These are phyloP conservation scores for Verticillium dahliae DNA, from an alignment of 2,329 filamentous ascomycete species.

Conservation along the genomic window DNA sequence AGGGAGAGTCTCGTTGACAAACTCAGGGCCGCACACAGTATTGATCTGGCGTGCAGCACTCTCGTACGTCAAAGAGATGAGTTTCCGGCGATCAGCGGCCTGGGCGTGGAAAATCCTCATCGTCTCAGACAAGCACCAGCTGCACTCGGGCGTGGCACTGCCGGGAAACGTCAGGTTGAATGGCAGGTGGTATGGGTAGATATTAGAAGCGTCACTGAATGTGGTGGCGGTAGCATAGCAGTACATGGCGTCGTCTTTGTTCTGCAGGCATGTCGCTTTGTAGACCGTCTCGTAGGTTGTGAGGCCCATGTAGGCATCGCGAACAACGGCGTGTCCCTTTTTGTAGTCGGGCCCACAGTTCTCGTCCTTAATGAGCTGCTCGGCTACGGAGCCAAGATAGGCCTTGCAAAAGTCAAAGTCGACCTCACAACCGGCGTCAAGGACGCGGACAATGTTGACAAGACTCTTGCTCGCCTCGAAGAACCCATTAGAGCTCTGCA, in stretches of 20 bases:
- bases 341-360: constrained; percentile 70
- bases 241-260: constrained; percentile 60
- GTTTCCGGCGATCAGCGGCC: constrained; percentile 57
- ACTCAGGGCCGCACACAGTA: constrained; percentile 50
- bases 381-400: constrained; percentile 59
- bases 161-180: constrained; percentile 66
- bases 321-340: constrained; percentile 60
- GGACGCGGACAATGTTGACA: constrained; percentile 64
- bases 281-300: constrained; percentile 73
- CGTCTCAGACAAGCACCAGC: constrained; percentile 66
- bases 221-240: constrained; percentile 80
- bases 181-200: constrained; percentile 80
- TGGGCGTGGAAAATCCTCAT: constrained; percentile 75
- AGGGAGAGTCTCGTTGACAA: constrained; percentile 51
- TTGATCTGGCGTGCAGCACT: constrained; percentile 69
- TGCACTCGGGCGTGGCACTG: constrained; percentile 66
- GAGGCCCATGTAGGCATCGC: constrained; percentile 70
- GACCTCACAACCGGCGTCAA: constrained; percentile 72
- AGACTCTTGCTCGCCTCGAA: constrained; percentile 67
- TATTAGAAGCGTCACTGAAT: constrained; percentile 64
- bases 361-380: constrained; percentile 50
- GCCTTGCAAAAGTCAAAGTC: constrained; percentile 58
- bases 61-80: constrained; percentile 63
- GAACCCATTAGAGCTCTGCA: constrained; percentile 73
- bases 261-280: constrained; percentile 70